Conservation (phyloP, 305 asterid genomes). For the Fraxinus angustifolia region DNA sequence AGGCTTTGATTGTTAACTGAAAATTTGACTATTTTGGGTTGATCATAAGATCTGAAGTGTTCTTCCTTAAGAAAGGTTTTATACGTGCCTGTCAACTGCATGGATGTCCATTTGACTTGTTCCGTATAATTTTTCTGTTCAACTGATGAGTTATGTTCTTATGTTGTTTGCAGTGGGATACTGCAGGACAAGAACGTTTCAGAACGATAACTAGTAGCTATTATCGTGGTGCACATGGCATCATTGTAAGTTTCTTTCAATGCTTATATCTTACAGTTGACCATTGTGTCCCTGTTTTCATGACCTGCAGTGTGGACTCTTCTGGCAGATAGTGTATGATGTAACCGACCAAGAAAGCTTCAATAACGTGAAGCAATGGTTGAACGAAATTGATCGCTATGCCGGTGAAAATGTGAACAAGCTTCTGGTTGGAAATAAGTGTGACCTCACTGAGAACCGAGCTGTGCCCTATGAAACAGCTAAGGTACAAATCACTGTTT, state of each 20-base stretch:
- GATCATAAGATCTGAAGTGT: background rate
- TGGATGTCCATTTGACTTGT: background rate
- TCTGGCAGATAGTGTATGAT: slow-evolving; percentile 64
- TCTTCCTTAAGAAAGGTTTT: background rate
- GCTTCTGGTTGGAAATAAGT: slow-evolving; percentile 72
- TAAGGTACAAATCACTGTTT: slow-evolving; percentile 41
- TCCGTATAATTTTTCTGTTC: background rate
- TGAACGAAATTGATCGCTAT: slow-evolving; percentile 74
- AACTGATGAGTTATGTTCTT: background rate
- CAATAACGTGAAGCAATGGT: slow-evolving; percentile 52
- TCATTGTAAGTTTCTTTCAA: slow-evolving; percentile 46
- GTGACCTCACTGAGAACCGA: slow-evolving; percentile 61
- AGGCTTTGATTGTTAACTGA: background rate
- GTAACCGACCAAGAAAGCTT: slow-evolving; percentile 68
- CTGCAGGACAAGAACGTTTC: slow-evolving; percentile 88
- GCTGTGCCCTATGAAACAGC: slow-evolving; percentile 73
- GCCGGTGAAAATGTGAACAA: slow-evolving; percentile 76
- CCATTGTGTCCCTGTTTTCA: background rate
- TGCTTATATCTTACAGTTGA: background rate
- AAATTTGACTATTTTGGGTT: background rate
- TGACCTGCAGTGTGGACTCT: slow-evolving; percentile 3
- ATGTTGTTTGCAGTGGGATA: slow-evolving; percentile 63
- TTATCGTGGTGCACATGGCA: slow-evolving; percentile 86
- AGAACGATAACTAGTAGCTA: slow-evolving; percentile 81
- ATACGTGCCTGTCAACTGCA: background rate